phyloP scores from a whole-genome alignment of 352 stramenopile species.

The Thalassiosira exigua region DNA sequence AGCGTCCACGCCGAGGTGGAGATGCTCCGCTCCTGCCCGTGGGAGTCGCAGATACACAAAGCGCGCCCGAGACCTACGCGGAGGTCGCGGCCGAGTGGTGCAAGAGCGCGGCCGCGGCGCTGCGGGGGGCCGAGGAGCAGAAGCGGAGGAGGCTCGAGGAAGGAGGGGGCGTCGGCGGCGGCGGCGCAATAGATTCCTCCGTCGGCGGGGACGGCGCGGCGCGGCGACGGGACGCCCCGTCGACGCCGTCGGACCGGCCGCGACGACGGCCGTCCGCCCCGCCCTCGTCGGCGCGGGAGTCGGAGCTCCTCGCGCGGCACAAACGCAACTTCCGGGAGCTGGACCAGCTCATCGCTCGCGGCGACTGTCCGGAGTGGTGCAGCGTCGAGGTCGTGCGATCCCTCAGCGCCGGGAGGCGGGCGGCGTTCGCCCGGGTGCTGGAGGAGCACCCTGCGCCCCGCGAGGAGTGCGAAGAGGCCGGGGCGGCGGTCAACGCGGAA shows the following conservation, averaged over 20 bases:
- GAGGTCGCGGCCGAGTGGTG: conserved; percentile 71
- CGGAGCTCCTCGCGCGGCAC: conserved; percentile 35
- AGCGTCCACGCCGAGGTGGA: conserved; percentile 59
- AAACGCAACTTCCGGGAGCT: conserved; percentile 48
- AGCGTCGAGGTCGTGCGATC: conserved; percentile 54
- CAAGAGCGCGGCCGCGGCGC: conserved; percentile 61
- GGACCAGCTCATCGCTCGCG: conserved; percentile 33
- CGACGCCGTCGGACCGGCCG: not conserved
- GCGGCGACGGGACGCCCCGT: not conserved
- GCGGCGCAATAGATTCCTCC: not conserved
- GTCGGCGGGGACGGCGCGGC: not conserved
- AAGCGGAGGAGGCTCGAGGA: conserved; percentile 33
- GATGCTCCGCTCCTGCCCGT: conserved; percentile 68
- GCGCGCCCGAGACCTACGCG: conserved; percentile 60
- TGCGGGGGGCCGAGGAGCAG: conserved; percentile 64
- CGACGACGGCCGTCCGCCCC: not conserved
- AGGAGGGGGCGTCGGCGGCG: not conserved
- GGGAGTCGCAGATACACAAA: conserved; percentile 71
- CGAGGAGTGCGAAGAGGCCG: not conserved
- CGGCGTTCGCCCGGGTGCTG: conserved; percentile 36
- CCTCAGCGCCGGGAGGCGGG: conserved; percentile 14
- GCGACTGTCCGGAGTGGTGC: conserved; percentile 43
- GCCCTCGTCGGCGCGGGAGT: not conserved
- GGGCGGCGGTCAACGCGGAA: not conserved
- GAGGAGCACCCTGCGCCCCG: too few species aligned